Percentiles rank a stretch among this genome's conserved stretches.
phyloP scores from a whole-genome alignment of 148 eudicot species.

The Suaeda aralocaspica region DNA sequence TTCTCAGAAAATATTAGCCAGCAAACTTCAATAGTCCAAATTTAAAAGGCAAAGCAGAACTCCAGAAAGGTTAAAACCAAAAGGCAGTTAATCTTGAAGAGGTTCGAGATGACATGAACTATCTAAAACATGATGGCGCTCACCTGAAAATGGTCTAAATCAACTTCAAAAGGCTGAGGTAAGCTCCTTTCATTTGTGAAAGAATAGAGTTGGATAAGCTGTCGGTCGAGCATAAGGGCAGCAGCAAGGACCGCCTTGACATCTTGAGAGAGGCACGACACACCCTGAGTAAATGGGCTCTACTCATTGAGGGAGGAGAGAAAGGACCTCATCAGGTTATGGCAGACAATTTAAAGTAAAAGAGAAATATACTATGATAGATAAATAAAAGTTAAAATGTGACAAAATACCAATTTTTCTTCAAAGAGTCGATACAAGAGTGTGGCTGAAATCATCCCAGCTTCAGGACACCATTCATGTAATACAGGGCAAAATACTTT shows the following conservation, averaged over 20 bases:
- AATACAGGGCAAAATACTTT: conserved; percentile 55
- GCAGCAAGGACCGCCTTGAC: conserved; percentile 72
- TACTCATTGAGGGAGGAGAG: conserved; percentile 15
- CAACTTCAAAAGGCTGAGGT: conserved; percentile 28
- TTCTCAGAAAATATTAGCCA: too few species aligned
- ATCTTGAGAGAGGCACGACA: conserved; percentile 67
- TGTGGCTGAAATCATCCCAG: conserved; percentile 64
- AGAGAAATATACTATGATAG: background rate
- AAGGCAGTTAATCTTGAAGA: background rate
- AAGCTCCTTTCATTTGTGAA: conserved; percentile 40
- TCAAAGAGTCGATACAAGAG: conserved; percentile 55
- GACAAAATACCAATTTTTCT: conserved; percentile 63
- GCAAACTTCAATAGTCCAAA: background rate
- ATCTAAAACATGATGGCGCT: conserved; percentile 18
- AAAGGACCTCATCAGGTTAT: background rate
- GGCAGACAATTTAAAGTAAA: background rate
- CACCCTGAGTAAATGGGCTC: conserved; percentile 60
- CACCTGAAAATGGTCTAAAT: conserved; percentile 70
- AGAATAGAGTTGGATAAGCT: conserved; percentile 48
- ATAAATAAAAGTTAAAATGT: conserved; percentile 1
- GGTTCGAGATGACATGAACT: background rate
- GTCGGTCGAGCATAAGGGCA: conserved; percentile 58
- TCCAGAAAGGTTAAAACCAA: background rate
- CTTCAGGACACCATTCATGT: conserved; percentile 60
- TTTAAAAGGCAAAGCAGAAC: background rate